These are phyloP conservation scores for Davidsoniella virescens DNA, from an alignment of 2,329 filamentous ascomycete genomes.

Conservation along the genomic window DNA sequence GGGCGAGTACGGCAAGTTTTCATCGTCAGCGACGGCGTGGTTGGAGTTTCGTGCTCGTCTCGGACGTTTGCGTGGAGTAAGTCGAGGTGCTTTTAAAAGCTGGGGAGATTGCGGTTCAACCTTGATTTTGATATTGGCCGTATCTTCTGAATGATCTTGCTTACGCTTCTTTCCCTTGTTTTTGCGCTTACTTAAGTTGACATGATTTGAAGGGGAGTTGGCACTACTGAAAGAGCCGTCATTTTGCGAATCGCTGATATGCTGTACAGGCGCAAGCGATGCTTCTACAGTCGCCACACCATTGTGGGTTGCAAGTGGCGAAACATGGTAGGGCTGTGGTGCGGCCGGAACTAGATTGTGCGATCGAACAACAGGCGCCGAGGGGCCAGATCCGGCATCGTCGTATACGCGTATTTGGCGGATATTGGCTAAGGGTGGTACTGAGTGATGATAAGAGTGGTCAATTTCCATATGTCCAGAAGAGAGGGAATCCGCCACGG, in stretches of 20 bases:
- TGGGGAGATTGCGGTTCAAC: conserved; percentile 48
- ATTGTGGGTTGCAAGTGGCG: conserved; percentile 30
- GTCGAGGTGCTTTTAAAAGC: conserved; percentile 35
- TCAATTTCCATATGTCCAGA: conserved; percentile 10
- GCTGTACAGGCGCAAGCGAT: conserved; percentile 18
- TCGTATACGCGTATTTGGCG: conserved; percentile 7
- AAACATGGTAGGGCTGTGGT: conserved; percentile 57
- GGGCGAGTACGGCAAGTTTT: conserved; percentile 15
- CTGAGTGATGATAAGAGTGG: conserved; percentile 5
- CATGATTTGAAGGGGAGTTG: conserved; percentile 1
- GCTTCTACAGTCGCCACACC: conserved; percentile 6
- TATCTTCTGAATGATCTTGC: conserved; percentile 24
- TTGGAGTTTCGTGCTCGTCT: conserved; percentile 21
- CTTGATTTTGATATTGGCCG: conserved; percentile 42
- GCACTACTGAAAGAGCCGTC: conserved; percentile 6
- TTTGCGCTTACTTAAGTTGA: conserved; percentile 23
- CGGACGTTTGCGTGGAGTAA: conserved; percentile 40
- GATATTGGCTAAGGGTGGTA: conserved; percentile 1
- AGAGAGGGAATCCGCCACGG: background rate
- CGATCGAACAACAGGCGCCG: conserved; percentile 49
- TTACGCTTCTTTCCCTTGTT: conserved; percentile 38
- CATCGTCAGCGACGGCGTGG: background rate
- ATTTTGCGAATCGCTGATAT: background rate
- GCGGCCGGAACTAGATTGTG: conserved; percentile 60
- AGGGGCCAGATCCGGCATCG: conserved; percentile 20